Base-by-base conservation (phyloP, 305 asterid genomes). In the Stenogyne calaminthoides region DNA sequence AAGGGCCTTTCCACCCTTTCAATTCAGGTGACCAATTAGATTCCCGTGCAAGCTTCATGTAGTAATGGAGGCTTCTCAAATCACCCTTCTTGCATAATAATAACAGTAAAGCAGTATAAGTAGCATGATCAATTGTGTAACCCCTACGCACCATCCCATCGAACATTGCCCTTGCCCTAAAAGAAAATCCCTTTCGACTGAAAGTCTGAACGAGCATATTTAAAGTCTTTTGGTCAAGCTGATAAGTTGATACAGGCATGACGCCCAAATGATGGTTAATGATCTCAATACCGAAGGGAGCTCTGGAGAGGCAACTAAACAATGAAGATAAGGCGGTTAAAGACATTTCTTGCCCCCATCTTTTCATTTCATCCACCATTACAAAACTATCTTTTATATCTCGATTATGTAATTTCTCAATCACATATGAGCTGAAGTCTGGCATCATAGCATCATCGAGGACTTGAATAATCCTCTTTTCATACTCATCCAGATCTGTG, bases 291-390 rank as follows among this genome's bases (percentile, higher is more conserved):
- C 79, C 64, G 39, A 71, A 67, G 46, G 67, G 72, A 70, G 85
- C 81, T 75, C 81, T 78, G 72, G 76, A 82, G 4, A 86, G 80
- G 80, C 78, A 39, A 61, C 58, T 77, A 65, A 92, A 49, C 36
- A 95, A 71, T 47, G 83, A 77, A 76, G 90, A 85, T 52, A 82
- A 69, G 57, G 87, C 77, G 32, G 81, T 76, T 37, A 70, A 36
- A 20, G 92, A 84, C 64, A 90, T 59, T 64, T 83, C 86, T 83
- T 89, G 96, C 7, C 99, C 99, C 99, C 99, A 95, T 54, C 37
- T 72, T 72, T 67, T 72, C 89, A 90, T 86, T 78, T 83, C 95
- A 73, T 87, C 88, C 57, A 87, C 82, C 81, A 80, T 49, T 64
- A 37, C 5, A 29, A 84, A 46, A 64, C 78, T 71, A 72, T 64